Evolutionary conservation across 208 protist species (phyloP).

Genomic region (Trypanosoma mega): DNA sequence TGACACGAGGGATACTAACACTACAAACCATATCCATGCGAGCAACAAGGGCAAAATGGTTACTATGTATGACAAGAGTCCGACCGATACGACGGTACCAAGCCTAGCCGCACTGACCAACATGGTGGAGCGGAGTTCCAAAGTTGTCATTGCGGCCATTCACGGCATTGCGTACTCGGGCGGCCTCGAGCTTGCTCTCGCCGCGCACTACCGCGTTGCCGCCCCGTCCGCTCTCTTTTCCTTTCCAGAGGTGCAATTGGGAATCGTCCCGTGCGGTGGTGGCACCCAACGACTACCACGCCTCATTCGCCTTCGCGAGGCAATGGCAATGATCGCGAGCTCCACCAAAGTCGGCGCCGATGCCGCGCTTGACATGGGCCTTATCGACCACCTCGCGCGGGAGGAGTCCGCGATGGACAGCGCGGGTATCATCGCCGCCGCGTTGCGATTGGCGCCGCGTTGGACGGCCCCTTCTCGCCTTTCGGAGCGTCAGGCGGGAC

Average conservation of each 20-base stretch:
- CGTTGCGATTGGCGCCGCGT: not conserved
- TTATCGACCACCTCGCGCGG: slow-evolving; percentile 46
- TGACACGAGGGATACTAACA: no score
- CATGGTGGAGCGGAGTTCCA: slow-evolving; percentile 46
- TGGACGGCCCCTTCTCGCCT: slow-evolving; percentile 26
- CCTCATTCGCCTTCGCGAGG: slow-evolving; percentile 55
- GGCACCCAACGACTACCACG: slow-evolving; percentile 75
- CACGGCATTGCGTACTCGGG: slow-evolving; percentile 69
- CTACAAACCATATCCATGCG: no score
- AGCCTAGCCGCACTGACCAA: slow-evolving; percentile 46
- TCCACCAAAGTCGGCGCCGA: slow-evolving; percentile 34
- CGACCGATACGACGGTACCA: slow-evolving; percentile 27
- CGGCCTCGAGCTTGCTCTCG: slow-evolving; percentile 74
- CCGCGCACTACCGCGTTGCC: slow-evolving; percentile 66
- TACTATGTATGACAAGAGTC: no score
- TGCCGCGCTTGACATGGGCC: slow-evolving; percentile 54
- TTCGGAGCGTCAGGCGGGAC: slow-evolving; percentile 18
- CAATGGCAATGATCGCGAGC: slow-evolving; percentile 37
- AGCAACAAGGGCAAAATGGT: no score
- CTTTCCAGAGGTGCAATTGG: slow-evolving; percentile 60
- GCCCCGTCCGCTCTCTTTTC: slow-evolving; percentile 33
- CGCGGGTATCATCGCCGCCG: slow-evolving; percentile 3
- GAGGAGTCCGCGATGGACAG: not conserved
- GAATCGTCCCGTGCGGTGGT: slow-evolving; percentile 77
- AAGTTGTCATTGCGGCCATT: slow-evolving; percentile 73